These are phyloP conservation scores for Bothriochloa decipiens DNA, from an alignment of 176 grass and related monocot genomes.

Conservation along the genomic window DNA sequence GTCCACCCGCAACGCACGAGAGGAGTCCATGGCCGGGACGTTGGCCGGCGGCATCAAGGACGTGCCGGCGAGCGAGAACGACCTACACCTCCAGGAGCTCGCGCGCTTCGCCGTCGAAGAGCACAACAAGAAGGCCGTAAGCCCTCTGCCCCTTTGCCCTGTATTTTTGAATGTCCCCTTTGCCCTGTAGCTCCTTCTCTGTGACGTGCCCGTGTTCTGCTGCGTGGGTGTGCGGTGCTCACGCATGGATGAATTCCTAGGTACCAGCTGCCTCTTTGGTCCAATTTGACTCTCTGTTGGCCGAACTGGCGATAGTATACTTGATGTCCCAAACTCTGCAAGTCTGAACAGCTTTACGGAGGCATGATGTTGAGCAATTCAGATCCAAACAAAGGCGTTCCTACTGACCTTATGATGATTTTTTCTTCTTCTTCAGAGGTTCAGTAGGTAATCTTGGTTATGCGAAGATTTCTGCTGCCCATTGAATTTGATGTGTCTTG, in stretches of 20 bases:
- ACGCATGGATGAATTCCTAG: not conserved
- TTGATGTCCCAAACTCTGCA: not conserved
- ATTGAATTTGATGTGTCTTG: not conserved
- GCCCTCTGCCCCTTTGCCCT: not conserved
- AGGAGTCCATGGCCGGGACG: conserved; percentile 25
- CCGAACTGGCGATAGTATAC: not conserved
- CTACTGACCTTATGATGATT: not conserved
- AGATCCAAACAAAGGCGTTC: not conserved
- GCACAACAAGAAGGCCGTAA: conserved; percentile 88
- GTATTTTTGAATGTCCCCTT: too few species aligned
- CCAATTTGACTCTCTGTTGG: not conserved
- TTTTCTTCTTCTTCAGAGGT: not conserved
- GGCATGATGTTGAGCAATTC: not conserved
- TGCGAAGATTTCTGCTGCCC: not conserved
- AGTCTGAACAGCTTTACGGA: not conserved
- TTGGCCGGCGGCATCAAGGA: conserved; percentile 49
- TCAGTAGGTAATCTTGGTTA: not conserved
- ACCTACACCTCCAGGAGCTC: conserved; percentile 56
- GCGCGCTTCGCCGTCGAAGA: conserved; percentile 79
- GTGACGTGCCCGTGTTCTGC: not conserved
- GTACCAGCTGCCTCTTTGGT: not conserved
- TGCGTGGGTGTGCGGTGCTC: not conserved
- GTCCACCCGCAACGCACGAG: not conserved
- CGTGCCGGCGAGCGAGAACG: conserved; percentile 53
- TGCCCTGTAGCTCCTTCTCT: not conserved